Percentiles rank a stretch among this genome's conserved stretches.
These are phyloP conservation scores for Dendrobium nobile DNA, from an alignment of 106 monocot genomes.

Conservation along the genomic window DNA sequence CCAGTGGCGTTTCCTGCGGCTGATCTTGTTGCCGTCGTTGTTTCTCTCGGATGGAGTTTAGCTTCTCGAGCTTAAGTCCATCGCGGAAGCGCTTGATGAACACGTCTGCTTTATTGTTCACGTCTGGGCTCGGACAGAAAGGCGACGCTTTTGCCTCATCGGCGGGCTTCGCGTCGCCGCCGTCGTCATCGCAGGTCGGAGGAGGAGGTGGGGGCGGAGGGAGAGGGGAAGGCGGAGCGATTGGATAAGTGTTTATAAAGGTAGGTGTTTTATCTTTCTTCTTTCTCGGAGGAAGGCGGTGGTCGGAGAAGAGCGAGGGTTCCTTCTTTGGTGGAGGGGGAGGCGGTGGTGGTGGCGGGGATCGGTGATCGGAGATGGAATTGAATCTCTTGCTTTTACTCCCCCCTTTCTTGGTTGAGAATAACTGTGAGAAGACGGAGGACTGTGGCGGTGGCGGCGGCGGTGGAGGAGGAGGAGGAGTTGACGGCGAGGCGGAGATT, in stretches of 20 bases:
- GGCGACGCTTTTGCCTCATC: neutral
- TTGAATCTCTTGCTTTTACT: constrained; percentile 44
- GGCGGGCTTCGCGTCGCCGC: neutral
- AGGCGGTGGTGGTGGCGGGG: constrained; percentile 20
- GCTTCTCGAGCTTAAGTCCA: constrained; percentile 48
- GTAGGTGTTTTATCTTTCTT: neutral
- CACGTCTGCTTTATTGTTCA: constrained; percentile 59
- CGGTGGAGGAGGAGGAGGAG: constrained; percentile 40
- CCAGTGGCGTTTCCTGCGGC: neutral
- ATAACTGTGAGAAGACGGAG: constrained; percentile 38
- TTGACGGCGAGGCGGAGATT: neutral
- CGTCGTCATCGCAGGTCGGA: neutral
- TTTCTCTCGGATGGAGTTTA: constrained; percentile 44
- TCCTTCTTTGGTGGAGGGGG: constrained; percentile 6
- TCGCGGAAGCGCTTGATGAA: constrained; percentile 53
- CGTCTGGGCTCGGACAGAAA: constrained; percentile 56
- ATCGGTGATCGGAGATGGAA: neutral
- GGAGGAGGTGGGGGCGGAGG: constrained; percentile 18
- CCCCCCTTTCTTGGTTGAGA: constrained; percentile 37
- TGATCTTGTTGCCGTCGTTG: constrained; percentile 8
- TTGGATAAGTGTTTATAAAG: neutral
- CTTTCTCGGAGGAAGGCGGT: neutral
- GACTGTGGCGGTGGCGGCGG: constrained; percentile 20
- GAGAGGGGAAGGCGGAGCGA: neutral
- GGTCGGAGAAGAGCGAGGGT: constrained; percentile 11